phyloP scores from a whole-genome alignment of 768 basidiomycete genomes.

The Wakefieldia striispora region DNA sequence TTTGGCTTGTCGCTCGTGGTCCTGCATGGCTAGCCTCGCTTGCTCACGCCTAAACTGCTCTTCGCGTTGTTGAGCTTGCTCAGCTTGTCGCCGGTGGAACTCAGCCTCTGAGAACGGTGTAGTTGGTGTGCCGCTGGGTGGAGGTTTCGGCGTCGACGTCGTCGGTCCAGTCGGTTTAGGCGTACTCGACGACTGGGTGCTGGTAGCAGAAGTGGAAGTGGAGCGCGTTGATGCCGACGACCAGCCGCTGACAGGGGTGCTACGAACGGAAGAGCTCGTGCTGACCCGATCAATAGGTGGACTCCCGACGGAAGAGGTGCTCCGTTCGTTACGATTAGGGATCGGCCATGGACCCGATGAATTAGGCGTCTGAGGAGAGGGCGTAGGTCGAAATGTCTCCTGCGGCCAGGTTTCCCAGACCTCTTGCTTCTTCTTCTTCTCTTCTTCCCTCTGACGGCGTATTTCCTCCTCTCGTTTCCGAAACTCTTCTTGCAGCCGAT shows the following conservation, averaged over 20 bases:
- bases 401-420: slow-evolving; percentile 30
- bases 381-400: slow-evolving; percentile 21
- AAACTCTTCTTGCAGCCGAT: slow-evolving; percentile 26
- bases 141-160: slow-evolving; percentile 21
- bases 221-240: slow-evolving; percentile 30
- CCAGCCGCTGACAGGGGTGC: slow-evolving; percentile 28
- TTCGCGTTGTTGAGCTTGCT: slow-evolving; percentile 61
- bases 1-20: slow-evolving; percentile 43
- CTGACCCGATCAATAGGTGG: slow-evolving; percentile 32
- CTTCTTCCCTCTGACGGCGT: slow-evolving; percentile 30
- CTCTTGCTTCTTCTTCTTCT: slow-evolving; percentile 30
- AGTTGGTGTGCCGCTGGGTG: slow-evolving; percentile 16
- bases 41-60: slow-evolving; percentile 70
- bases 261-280: slow-evolving; percentile 26
- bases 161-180: slow-evolving; percentile 24
- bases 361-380: slow-evolving; percentile 28
- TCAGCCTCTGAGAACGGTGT: slow-evolving; percentile 44
- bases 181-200: slow-evolving; percentile 23
- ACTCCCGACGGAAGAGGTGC: slow-evolving; percentile 32
- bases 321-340: slow-evolving; percentile 32
- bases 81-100: slow-evolving; percentile 62
- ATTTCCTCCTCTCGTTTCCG: slow-evolving; percentile 33
- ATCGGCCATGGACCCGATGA: slow-evolving; percentile 32
- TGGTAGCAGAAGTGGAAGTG: slow-evolving; percentile 23
- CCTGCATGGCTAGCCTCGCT: slow-evolving; percentile 52